Percentiles rank a stretch among this genome's conserved stretches.
phyloP scores from a whole-genome alignment of 1,284 basidiomycete genomes.

The Kalmanozyma brasiliensis region DNA sequence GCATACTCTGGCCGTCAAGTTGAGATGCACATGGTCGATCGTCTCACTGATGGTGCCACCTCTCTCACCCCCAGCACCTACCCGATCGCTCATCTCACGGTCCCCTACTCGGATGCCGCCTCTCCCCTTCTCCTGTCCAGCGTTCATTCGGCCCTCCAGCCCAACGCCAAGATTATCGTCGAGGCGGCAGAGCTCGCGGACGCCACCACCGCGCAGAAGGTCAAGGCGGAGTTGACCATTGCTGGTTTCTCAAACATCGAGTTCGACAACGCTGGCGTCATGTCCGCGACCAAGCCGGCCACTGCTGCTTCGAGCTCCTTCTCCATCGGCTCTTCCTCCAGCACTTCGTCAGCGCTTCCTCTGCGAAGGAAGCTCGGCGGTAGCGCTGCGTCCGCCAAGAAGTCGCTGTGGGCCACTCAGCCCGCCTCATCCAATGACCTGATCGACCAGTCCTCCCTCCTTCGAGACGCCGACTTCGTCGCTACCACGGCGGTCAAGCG shows the following conservation, averaged over 20 bases:
- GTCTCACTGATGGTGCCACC: slow-evolving; percentile 60
- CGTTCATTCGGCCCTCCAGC: slow-evolving; percentile 42
- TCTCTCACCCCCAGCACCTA: slow-evolving; percentile 42
- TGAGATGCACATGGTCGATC: slow-evolving; percentile 67
- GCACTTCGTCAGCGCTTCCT: slow-evolving; percentile 40
- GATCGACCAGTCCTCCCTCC: slow-evolving; percentile 59
- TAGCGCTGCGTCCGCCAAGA: slow-evolving; percentile 36
- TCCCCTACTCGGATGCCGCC: slow-evolving; percentile 43
- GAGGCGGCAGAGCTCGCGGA: slow-evolving; percentile 44
- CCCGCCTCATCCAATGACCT: slow-evolving; percentile 44
- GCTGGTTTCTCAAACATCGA: slow-evolving; percentile 53
- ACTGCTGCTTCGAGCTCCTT: slow-evolving; percentile 16
- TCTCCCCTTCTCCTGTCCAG: slow-evolving; percentile 47
- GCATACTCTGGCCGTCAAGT: slow-evolving; percentile 45
- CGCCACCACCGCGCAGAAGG: slow-evolving; percentile 21
- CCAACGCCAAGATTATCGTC: slow-evolving; percentile 44
- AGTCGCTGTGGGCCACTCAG: slow-evolving; percentile 62
- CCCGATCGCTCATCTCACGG: slow-evolving; percentile 48
- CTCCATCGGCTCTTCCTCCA: slow-evolving; percentile 36
- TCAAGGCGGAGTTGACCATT: slow-evolving; percentile 53
- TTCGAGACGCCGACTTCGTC: slow-evolving; percentile 51
- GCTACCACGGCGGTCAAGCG: slow-evolving; percentile 56
- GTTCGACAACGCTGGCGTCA: slow-evolving; percentile 16
- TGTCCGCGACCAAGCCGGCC: slow-evolving; percentile 23
- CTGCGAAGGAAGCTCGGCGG: slow-evolving; percentile 53